Conservation (phyloP, 192 early-diverging fungal species). For the Backusella tuberculispora region DNA sequence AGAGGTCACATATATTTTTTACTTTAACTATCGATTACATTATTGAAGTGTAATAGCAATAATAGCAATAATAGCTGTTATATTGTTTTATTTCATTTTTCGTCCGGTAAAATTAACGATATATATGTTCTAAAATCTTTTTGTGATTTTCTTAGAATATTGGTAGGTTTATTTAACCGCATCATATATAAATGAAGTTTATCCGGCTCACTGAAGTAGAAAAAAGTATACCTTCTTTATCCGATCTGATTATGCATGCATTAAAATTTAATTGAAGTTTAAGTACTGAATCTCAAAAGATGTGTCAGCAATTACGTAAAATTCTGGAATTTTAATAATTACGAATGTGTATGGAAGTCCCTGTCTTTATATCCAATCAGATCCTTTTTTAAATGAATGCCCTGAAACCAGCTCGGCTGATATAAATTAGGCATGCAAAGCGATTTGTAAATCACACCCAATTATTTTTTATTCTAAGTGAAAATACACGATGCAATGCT, state of each 20-base stretch:
- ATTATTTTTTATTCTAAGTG: neutral
- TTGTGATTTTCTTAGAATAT: neutral
- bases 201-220: neutral
- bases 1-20: slow-evolving; percentile 7
- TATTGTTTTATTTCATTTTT: neutral
- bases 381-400: neutral
- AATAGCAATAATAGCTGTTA: neutral
- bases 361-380: neutral
- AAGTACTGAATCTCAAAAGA: neutral
- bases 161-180: neutral
- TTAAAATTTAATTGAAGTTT: neutral
- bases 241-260: neutral
- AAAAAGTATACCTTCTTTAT: neutral
- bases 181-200: neutral
- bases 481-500: neutral
- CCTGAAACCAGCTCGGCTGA: neutral
- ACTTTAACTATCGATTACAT: neutral
- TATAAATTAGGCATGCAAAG: neutral
- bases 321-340: neutral
- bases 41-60: neutral
- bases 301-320: slow-evolving; percentile 4
- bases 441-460: neutral
- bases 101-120: neutral
- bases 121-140: neutral
- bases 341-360: neutral